Evolutionary conservation across 2,329 filamentous ascomycete species (phyloP), one percentile per base, ranked within the genome.

Genomic region (Clarireedia sp.): DNA sequence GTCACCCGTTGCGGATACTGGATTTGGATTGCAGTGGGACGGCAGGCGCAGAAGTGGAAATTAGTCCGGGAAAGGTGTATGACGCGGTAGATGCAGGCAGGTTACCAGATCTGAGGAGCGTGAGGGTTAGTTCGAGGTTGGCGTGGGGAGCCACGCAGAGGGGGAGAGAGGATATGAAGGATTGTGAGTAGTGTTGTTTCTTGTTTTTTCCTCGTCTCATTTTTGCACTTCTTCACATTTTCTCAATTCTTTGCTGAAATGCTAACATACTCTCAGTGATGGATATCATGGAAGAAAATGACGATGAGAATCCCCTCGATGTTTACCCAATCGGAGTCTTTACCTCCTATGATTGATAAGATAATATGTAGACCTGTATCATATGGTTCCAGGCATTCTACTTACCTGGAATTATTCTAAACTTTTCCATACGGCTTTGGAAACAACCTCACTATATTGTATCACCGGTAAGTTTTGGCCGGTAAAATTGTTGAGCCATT

Each of bases 21-120:
- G 67, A 69, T 55, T 48, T 70, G 8, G 67, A 69, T 51, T 68
- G 66, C 40, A 66, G 64, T 17, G 60, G 61, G 3, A 59, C 59
- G 16, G 63, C 67, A 0, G 61, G 56, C 12, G 54, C 61, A 17
- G 65, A 68, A 14, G 59, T 68, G 3, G 59, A 57, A 16, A 54
- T 67, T 23, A 59, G 45, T 33, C 54, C 67, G 0, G 44, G 43
- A 7, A 47, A 48, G 7, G 55, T 69, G 5, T 69, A 64, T 54
- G 57, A 66, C 37, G 63, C 65, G 10, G 61, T 68, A 14, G 64
- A 68, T 47, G 53, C 61, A 10, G 63, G 56, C 1, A 52, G 56
- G 12, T 51, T 70, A 19, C 60, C 63, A 12, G 57, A 64, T 59
- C 36, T 70, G 33, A 57, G 68, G 46, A 66, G 65, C 41, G 66